A percentile compares a stretch with the other conserved stretches of the same genome.
phyloP scores from a whole-genome alignment of 139 green algal genomes.

The Dunaliella primolecta region DNA sequence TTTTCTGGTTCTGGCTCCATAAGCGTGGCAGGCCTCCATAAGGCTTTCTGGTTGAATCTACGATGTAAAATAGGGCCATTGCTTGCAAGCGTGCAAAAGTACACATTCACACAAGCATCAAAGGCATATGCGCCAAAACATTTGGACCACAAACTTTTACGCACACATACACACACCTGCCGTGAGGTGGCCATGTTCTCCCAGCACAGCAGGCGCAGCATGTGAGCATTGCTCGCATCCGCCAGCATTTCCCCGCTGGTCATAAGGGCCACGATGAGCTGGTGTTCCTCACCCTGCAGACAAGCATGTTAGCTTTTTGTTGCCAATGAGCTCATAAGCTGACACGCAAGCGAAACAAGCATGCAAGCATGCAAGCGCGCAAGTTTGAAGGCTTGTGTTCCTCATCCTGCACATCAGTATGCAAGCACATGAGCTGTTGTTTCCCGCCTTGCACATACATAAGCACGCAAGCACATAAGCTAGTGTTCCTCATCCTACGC shows the following conservation, averaged over 20 bases:
- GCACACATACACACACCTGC: too few relatives aligned
- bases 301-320: background rate
- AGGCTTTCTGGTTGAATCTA: background rate
- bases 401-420: background rate
- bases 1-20: too few relatives aligned
- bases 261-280: background rate
- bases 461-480: background rate
- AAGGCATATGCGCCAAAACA: background rate
- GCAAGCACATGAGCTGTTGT: background rate
- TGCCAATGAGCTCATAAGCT: background rate
- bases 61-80: background rate
- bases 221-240: background rate
- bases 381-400: background rate
- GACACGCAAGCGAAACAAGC: background rate
- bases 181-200: too few relatives aligned
- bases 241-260: background rate
- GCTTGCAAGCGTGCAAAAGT: background rate
- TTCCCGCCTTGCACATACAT: background rate
- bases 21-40: too few relatives aligned
- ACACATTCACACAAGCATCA: background rate
- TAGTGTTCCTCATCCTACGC: background rate
- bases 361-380: slow-evolving; percentile 1
- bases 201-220: background rate
- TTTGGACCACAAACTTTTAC: too few relatives aligned
- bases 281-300: background rate